These are phyloP conservation scores for Vanderwaltozyma yarrowii DNA, from an alignment of 805 yeast genomes.

Conservation along the genomic window DNA sequence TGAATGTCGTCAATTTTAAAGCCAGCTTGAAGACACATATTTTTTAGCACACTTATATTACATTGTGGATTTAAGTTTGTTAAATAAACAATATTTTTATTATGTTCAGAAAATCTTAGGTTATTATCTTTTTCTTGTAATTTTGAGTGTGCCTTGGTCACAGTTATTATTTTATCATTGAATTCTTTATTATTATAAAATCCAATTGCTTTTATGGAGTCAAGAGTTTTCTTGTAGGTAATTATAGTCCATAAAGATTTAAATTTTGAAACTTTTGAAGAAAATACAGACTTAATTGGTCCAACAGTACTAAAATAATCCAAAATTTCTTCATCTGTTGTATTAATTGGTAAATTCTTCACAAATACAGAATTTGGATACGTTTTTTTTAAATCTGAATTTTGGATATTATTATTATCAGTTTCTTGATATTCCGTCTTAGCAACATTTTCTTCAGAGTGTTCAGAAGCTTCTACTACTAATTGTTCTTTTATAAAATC, in stretches of 20 bases:
- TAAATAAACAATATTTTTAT: constrained; percentile 13
- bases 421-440: constrained; percentile 2
- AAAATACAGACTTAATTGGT: constrained; percentile 28
- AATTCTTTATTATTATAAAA: constrained; percentile 22
- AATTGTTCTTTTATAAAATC: constrained; percentile 17
- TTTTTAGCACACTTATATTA: constrained; percentile 17
- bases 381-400: constrained; percentile 5
- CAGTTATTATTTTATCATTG: constrained; percentile 19
- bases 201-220: constrained; percentile 30
- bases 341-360: constrained; percentile 26
- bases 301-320: constrained; percentile 25
- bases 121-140: constrained; percentile 2
- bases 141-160: constrained; percentile 17
- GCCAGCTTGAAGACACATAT: constrained; percentile 17
- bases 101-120: background rate
- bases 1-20: constrained; percentile 3
- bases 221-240: constrained; percentile 31
- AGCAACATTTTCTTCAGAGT: constrained; percentile 7
- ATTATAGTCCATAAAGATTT: constrained; percentile 32
- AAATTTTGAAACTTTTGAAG: constrained; percentile 19
- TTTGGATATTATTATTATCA: constrained; percentile 2
- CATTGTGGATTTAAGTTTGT: constrained; percentile 21
- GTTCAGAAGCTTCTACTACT: background rate
- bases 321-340: constrained; percentile 23
- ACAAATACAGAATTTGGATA: constrained; percentile 29